Base-by-base conservation (phyloP, 2,329 filamentous ascomycete species). In the Coniochaeta prunicola region DNA sequence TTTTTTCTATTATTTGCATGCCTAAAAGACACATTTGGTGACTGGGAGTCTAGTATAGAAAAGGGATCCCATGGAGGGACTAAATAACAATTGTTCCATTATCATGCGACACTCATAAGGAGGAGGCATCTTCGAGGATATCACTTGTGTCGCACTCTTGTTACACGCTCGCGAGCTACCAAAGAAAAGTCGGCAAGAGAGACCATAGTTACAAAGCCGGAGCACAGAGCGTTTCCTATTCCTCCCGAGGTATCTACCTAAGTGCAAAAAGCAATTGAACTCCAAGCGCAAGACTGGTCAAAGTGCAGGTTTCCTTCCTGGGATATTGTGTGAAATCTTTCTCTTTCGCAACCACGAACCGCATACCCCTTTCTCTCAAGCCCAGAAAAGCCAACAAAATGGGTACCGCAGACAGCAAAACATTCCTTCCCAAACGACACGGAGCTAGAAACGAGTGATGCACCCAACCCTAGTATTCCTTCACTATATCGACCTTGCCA, bases 401-500 rank as follows among this genome's bases (percentile, higher is more conserved):
- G 36, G 10, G 17, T 5, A 33, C 31, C 31, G 31, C 6, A 33
- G 19, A 38, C 17, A 17, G 3, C 33, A 36, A 36, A 36, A 13
- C 4, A 36, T n/a, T n/a, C n/a, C n/a, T n/a, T n/a, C 17, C 36
- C 36, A 38, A 38, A n/a, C 15, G n/a, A n/a, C 36, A 38, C 17
- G 31, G n/a, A 19, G n/a, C 10, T 45, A 26, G 40, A 26, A 45
- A 26, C 19, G 40, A 45, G 40, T 26, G 19, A 26, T 4, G 4
- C 19, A 24, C 21, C 19, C 24, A 26, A 2, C 10, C 17, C 66
- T 81, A 87, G 13, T 82, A 80, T 36, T 82, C 81, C 68, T 96
- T 88, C 26, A 97, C 93, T 65, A 97, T 87, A 59, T 96, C 91
- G 45, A 92, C 89, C 69, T 84, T 85, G 57, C 88, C 86, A 54